Evolutionary conservation across 352 stramenopile genomes (phyloP).

Genomic region (Phytophthora pinifolia): DNA sequence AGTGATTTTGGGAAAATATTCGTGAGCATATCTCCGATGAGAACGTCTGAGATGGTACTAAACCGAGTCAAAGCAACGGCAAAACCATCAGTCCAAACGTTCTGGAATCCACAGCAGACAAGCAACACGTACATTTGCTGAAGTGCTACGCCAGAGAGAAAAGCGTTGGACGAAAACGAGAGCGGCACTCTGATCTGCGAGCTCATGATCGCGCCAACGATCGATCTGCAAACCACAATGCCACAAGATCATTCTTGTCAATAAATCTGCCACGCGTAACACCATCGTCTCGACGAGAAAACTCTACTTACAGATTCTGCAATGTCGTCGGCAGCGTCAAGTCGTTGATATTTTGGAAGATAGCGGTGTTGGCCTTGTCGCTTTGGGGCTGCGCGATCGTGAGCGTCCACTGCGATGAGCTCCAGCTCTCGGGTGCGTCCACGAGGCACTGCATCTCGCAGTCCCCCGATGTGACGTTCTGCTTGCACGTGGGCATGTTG

Average conservation of each 20-base stretch:
- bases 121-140: constrained; percentile 45
- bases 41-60: constrained; percentile 61
- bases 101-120: neutral
- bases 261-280: constrained; percentile 1
- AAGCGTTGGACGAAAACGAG: constrained; percentile 50
- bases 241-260: constrained; percentile 8
- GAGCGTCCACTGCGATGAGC: constrained; percentile 48
- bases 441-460: constrained; percentile 75
- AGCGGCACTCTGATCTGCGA: constrained; percentile 57
- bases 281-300: neutral
- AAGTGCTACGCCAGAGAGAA: constrained; percentile 43
- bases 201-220: constrained; percentile 52
- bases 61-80: neutral
- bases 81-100: constrained; percentile 7
- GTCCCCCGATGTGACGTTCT: constrained; percentile 37
- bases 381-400: constrained; percentile 62
- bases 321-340: constrained; percentile 52
- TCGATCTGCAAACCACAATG: constrained; percentile 40
- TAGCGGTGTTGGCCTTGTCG: constrained; percentile 58
- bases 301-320: constrained; percentile 52
- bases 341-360: constrained; percentile 60
- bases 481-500: constrained; percentile 51
- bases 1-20: constrained; percentile 70
- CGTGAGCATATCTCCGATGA: constrained; percentile 55
- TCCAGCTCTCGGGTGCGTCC: constrained; percentile 24